phyloP scores from a whole-genome alignment of 345 rosid genomes.

The Euphorbia tirucalli region DNA sequence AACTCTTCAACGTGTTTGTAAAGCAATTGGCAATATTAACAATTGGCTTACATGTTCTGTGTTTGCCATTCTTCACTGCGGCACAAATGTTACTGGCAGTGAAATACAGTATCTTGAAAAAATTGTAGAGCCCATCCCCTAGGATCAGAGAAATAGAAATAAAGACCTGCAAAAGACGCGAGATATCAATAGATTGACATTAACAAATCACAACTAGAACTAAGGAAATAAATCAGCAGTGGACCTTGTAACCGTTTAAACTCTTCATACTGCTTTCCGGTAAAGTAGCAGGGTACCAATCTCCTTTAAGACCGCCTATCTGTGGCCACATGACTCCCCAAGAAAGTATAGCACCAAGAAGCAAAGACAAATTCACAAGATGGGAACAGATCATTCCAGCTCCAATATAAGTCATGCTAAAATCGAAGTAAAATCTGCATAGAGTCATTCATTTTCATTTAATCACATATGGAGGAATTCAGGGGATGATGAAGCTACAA shows the following conservation, averaged over 20 bases:
- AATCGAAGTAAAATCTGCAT: conserved; percentile 87
- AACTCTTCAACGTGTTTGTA: too few species aligned
- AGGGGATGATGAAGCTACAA: too few species aligned
- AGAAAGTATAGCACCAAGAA: conserved; percentile 79
- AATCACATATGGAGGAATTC: too few species aligned
- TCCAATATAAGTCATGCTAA: conserved; percentile 82
- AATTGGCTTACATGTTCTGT: conserved; percentile 38
- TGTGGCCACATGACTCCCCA: conserved; percentile 99
- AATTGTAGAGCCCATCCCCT: conserved; percentile 92
- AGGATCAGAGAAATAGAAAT: conserved; percentile 78
- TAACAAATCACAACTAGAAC: background rate
- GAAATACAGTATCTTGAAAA: conserved; percentile 64
- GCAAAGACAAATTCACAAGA: conserved; percentile 82
- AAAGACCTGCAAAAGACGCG: conserved; percentile 53
- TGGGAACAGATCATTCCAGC: conserved; percentile 99
- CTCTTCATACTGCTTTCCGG: conserved; percentile 80
- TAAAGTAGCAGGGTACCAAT: conserved; percentile 61
- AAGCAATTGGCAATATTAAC: background rate
- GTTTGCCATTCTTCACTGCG: conserved; percentile 30
- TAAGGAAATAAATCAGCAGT: background rate
- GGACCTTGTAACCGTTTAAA: conserved; percentile 83
- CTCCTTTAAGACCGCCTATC: conserved; percentile 57
- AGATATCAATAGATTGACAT: background rate
- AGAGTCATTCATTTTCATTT: conserved; percentile 18
- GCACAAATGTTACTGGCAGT: conserved; percentile 48